These are phyloP conservation scores for Penicillium palitans DNA, from an alignment of 2,329 filamentous ascomycete species.

Conservation along the genomic window DNA sequence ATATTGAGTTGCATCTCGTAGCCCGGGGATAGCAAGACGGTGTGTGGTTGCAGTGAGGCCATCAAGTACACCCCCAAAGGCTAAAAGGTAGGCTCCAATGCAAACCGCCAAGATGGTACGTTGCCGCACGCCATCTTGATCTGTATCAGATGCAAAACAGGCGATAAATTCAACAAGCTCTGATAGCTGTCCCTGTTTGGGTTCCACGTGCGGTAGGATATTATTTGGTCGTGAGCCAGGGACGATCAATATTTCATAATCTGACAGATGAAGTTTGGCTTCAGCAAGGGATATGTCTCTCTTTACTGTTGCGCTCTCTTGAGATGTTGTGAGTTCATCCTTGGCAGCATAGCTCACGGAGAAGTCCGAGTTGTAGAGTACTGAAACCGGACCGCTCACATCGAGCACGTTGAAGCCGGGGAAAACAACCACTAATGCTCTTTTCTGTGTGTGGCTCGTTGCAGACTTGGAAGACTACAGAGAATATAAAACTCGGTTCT, in stretches of 20 bases:
- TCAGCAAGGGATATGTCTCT: not conserved
- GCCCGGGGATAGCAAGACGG: not conserved
- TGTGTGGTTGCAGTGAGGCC: not conserved
- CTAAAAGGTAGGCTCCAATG: not conserved
- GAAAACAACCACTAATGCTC: not conserved
- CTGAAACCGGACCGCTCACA: not conserved
- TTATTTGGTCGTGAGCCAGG: not conserved
- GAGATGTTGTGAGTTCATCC: slow-evolving; percentile 3
- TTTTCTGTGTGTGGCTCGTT: not conserved
- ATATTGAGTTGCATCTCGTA: not conserved
- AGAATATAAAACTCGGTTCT: not conserved
- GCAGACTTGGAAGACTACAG: not conserved
- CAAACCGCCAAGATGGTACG: not conserved
- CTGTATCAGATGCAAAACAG: not conserved
- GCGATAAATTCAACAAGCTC: not conserved
- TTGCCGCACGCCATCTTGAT: not conserved
- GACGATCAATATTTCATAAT: not conserved
- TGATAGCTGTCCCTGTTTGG: not conserved
- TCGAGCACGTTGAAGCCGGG: not conserved
- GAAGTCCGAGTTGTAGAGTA: not conserved
- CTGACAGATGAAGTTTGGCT: not conserved
- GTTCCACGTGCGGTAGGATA: not conserved
- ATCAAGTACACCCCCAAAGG: not conserved
- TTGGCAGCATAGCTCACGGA: not conserved
- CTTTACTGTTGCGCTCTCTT: not conserved